A percentile compares a stretch with the other conserved stretches of the same genome.
Evolutionary conservation across 352 stramenopile species (phyloP).

Genomic region (Salisapilia sapeloensis): DNA sequence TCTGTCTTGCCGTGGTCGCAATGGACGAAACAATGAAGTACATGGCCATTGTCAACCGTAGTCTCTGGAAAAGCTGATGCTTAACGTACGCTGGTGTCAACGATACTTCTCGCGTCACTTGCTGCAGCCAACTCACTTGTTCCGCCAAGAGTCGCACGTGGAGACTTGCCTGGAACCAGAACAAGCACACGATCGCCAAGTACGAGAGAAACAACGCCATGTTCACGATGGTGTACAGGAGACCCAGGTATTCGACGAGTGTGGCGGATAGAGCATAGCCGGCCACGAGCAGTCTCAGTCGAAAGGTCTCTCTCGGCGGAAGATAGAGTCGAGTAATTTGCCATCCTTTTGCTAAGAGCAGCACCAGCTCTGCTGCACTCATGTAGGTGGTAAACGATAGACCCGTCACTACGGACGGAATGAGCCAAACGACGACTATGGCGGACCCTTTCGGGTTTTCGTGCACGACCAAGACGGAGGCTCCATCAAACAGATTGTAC

Average conservation of each 20-base stretch:
- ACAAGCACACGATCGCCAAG: conserved; percentile 34
- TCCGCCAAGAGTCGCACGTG: conserved; percentile 58
- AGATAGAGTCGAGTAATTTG: conserved; percentile 41
- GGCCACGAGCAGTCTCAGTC: conserved; percentile 35
- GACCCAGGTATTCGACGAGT: no score
- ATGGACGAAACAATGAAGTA: conserved; percentile 41
- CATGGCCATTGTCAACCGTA: conserved; percentile 18
- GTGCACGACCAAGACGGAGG: no score
- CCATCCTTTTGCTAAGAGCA: conserved; percentile 53
- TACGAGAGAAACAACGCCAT: conserved; percentile 27
- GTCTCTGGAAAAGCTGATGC: conserved; percentile 38
- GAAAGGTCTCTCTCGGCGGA: conserved; percentile 21
- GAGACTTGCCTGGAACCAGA: conserved; percentile 54
- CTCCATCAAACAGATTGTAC: no score
- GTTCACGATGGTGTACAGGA: conserved; percentile 20
- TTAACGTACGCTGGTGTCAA: conserved; percentile 46
- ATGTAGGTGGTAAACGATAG: no score
- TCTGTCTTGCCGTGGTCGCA: conserved; percentile 3
- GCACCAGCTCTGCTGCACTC: conserved; percentile 26
- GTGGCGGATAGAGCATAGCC: conserved; percentile 27
- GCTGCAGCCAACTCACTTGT: conserved; percentile 38
- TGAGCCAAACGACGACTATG: no score
- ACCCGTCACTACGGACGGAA: no score
- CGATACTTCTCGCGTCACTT: conserved; percentile 20
- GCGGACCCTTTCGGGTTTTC: no score